These are phyloP conservation scores for Ophiostoma tasmaniense DNA, from an alignment of 2,329 filamentous ascomycete species.

Conservation along the genomic window DNA sequence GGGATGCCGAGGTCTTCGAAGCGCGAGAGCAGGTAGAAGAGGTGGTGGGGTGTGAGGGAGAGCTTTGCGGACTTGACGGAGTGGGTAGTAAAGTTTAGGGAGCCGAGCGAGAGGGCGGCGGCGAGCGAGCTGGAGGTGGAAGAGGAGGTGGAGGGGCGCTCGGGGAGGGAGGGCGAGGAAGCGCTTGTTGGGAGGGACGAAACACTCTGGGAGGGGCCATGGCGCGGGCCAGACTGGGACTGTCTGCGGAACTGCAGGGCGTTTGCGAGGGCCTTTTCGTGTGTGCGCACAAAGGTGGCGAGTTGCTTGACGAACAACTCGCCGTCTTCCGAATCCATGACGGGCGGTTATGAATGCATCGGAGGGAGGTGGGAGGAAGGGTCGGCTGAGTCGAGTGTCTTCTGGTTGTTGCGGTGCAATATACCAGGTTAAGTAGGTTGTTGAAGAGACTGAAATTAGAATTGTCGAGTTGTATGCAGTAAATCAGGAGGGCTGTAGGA, in stretches of 20 bases:
- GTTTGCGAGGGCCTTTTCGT: constrained; percentile 95
- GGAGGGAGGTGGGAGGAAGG: constrained; percentile 20
- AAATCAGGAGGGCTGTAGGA: constrained; percentile 13
- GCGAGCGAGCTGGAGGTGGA: constrained; percentile 69
- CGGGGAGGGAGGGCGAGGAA: constrained; percentile 48
- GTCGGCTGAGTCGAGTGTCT: background rate
- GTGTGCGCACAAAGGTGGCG: constrained; percentile 89
- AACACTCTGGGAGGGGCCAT: constrained; percentile 60
- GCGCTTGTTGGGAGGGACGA: constrained; percentile 42
- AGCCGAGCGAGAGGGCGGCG: constrained; percentile 76
- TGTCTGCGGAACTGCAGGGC: constrained; percentile 79
- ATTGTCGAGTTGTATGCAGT: background rate
- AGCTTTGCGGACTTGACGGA: constrained; percentile 83
- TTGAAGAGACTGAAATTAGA: background rate
- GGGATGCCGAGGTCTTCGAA: constrained; percentile 88
- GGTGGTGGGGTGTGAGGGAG: constrained; percentile 86
- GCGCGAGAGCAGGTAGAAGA: constrained; percentile 90
- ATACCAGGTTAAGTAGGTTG: background rate
- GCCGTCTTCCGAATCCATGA: constrained; percentile 84
- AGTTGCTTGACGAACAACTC: constrained; percentile 91
- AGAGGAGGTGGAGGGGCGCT: constrained; percentile 55
- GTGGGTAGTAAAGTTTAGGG: constrained; percentile 76
- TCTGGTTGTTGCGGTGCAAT: constrained; percentile 1
- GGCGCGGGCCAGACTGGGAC: constrained; percentile 57
- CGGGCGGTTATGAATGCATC: constrained; percentile 44